Percentiles rank a stretch among this genome's conserved stretches.
Evolutionary conservation across 371 early-diverging fungal species (phyloP).

Genomic region (Mucor lusitanicus): DNA sequence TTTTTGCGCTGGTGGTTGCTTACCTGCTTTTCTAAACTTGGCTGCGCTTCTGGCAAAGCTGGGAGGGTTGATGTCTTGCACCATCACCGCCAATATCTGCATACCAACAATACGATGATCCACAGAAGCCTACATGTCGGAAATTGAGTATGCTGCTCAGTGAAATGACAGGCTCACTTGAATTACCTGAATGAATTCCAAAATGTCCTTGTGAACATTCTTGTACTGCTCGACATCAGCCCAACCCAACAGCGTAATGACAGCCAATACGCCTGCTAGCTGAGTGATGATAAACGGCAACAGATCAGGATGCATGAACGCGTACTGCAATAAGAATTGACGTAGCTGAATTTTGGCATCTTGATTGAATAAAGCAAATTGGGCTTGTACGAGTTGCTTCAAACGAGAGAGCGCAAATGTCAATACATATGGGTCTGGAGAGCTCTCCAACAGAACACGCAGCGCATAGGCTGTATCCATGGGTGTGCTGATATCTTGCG

Average conservation of each 20-base stretch:
- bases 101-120: conserved; percentile 69
- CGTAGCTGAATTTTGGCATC: conserved; percentile 70
- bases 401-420: conserved; percentile 72
- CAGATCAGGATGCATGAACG: conserved; percentile 65
- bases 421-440: conserved; percentile 71
- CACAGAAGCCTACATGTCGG: conserved; percentile 40
- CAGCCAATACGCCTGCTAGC: conserved; percentile 71
- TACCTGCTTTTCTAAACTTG: conserved; percentile 71
- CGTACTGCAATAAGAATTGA: conserved; percentile 72
- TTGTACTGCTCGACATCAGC: conserved; percentile 73
- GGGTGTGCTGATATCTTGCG: conserved; percentile 61
- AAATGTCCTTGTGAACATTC: conserved; percentile 62
- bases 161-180: background rate
- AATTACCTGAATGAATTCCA: conserved; percentile 68
- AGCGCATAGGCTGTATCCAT: conserved; percentile 71
- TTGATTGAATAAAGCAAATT: conserved; percentile 64
- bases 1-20: too few species aligned
- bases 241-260: conserved; percentile 84
- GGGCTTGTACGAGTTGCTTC: conserved; percentile 69
- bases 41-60: conserved; percentile 63
- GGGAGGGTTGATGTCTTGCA: conserved; percentile 67
- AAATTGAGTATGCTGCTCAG: background rate
- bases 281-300: conserved; percentile 71
- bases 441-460: conserved; percentile 70
- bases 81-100: conserved; percentile 60